Percentiles rank a stretch among this genome's conserved stretches.
Conservation (phyloP, 768 basidiomycete genomes). For the Tricholoma sp. region DNA sequence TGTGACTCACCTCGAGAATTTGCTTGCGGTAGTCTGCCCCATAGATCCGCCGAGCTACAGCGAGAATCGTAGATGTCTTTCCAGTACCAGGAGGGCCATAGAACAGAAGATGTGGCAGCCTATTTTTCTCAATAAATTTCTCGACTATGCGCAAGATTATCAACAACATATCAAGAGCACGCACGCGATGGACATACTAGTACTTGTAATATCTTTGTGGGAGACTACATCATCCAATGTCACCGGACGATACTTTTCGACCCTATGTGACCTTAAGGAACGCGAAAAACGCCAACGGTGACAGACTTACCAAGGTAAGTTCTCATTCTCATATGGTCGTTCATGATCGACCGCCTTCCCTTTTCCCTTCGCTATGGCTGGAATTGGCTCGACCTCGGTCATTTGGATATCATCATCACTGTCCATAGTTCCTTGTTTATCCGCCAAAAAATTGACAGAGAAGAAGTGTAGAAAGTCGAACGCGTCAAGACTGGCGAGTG, state of each 20-base stretch:
- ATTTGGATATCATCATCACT: conserved; percentile 50
- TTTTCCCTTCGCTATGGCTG: conserved; percentile 56
- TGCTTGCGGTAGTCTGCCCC: conserved; percentile 83
- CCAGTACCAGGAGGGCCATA: conserved; percentile 99
- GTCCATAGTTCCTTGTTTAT: conserved; percentile 35
- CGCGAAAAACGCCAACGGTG: conserved; percentile 1
- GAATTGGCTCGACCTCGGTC: conserved; percentile 40
- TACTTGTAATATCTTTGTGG: conserved; percentile 90
- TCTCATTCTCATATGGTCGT: conserved; percentile 49
- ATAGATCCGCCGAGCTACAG: conserved; percentile 93
- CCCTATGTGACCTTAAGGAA: conserved; percentile 48
- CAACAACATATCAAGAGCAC: conserved; percentile 1
- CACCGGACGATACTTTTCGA: conserved; percentile 95
- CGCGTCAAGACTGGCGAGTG: too few species aligned
- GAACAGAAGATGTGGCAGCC: conserved; percentile 91
- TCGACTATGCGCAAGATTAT: conserved; percentile 57
- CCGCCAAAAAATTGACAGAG: conserved; percentile 2
- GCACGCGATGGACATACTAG: conserved; percentile 54
- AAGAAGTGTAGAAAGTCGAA: neutral
- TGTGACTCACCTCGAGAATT: conserved; percentile 74
- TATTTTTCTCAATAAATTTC: conserved; percentile 92
- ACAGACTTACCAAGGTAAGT: conserved; percentile 70
- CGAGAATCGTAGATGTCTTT: conserved; percentile 96
- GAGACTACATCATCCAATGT: conserved; percentile 93
- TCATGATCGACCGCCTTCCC: conserved; percentile 50